Evolutionary conservation across 2,329 filamentous ascomycete species (phyloP), one percentile per base, ranked within the genome.

Genomic region (Penicillium brasilianum): DNA sequence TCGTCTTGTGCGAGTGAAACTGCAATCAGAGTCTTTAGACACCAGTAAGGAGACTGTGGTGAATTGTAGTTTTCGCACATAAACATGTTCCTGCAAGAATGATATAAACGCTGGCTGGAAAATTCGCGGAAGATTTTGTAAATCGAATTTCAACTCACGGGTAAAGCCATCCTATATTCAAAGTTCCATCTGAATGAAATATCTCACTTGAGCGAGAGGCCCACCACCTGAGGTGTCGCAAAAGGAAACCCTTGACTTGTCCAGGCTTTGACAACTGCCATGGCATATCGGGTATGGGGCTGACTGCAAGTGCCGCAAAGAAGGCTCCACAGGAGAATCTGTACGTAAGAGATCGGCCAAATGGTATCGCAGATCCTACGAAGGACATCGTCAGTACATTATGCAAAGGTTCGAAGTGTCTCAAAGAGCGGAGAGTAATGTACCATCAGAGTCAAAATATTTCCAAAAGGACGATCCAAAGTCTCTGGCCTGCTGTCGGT

Each of bases 61-160:
- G 84, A 86, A 66, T 86, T 86, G 69, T 86, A 86, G 63, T 85
- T 81, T 66, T 86, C 84, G 37, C 76, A 75, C 77, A 86, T 78
- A 65, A 81, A 85, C 80, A 84, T 84, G 63, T 85, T 85, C 13
- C 61, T 61, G 25, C 7, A 50, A 18, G 44, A 6, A 30, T 13
- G 3, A 18, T 3, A 32, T 41, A 7, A 54, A 22, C 10, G 2
- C 10, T n/a, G 20, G 9, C 30, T 25, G 16, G 7, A 20, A 4
- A 10, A 10, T 18, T 43, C 6, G 6, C 4, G n/a, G 2, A 30
- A n/a, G n/a, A n/a, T n/a, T n/a, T n/a, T n/a, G n/a, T n/a, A n/a
- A n/a, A 5, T 9, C 16, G 1, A 16, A 10, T 1, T 9, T 28
- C 10, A 3, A 57, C 61, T 55, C 13, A 63, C 10, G 77, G 77